Evolutionary conservation across 192 early-diverging fungal species (phyloP).

Genomic region (Backusella morwellensis): DNA sequence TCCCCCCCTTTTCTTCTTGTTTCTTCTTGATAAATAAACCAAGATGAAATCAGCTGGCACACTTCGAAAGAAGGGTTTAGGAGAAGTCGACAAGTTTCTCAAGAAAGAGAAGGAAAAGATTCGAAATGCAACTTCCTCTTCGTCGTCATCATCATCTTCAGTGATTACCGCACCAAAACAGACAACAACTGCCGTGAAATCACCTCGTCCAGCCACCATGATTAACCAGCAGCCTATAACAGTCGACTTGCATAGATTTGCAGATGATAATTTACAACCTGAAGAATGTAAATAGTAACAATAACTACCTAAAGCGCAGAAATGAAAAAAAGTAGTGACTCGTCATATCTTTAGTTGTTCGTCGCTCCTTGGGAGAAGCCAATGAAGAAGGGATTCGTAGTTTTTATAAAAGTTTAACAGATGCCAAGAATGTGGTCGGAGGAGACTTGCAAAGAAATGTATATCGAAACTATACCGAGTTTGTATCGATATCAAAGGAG

Average conservation of each 20-base stretch:
- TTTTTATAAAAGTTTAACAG: constrained; percentile 54
- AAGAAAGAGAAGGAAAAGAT: constrained; percentile 18
- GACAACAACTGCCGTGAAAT: neutral
- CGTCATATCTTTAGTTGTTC: constrained; percentile 43
- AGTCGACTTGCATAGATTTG: constrained; percentile 27
- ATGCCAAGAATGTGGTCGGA: constrained; percentile 67
- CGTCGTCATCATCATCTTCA: neutral
- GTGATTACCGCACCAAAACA: neutral
- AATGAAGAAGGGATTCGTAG: constrained; percentile 58
- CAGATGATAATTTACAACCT: constrained; percentile 30
- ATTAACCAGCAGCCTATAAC: constrained; percentile 16
- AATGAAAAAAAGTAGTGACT: neutral
- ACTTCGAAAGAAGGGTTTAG: constrained; percentile 10
- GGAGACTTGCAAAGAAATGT: constrained; percentile 79
- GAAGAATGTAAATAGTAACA: constrained; percentile 21
- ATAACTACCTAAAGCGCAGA: neutral
- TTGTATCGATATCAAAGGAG: constrained; percentile 85
- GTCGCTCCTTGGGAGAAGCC: constrained; percentile 46
- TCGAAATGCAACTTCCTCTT: neutral
- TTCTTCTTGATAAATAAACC: neutral
- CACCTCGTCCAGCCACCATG: neutral
- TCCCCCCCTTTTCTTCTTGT: neutral
- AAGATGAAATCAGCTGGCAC: constrained; percentile 11
- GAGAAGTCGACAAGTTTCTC: constrained; percentile 7
- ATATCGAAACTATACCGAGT: constrained; percentile 81